These are phyloP conservation scores for Intubia oerlemansii DNA, from an alignment of 2,329 filamentous ascomycete genomes.

Conservation along the genomic window DNA sequence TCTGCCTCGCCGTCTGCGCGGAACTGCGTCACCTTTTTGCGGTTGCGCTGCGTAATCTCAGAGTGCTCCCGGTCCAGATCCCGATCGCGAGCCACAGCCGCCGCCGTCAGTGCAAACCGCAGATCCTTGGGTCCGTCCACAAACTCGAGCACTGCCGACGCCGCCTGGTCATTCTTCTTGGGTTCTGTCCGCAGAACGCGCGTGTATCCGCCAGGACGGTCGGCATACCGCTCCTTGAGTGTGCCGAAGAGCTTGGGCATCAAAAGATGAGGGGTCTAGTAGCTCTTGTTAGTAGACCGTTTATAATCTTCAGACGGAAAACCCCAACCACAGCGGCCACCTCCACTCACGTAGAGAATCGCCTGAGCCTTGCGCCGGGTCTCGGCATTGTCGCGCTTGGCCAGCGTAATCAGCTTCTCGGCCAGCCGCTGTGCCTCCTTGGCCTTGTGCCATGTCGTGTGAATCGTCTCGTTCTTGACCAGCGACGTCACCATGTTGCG, in stretches of 20 bases:
- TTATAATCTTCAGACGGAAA: too few species aligned
- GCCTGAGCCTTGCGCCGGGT: conserved; percentile 52
- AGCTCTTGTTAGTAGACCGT: background rate
- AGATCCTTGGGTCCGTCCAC: conserved; percentile 90
- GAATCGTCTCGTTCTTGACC: conserved; percentile 80
- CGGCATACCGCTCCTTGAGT: conserved; percentile 56
- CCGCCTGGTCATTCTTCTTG: conserved; percentile 60
- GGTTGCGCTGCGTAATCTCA: conserved; percentile 55
- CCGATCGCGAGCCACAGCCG: conserved; percentile 48
- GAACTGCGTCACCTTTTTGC: conserved; percentile 64
- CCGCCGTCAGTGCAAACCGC: conserved; percentile 84
- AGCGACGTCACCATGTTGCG: conserved; percentile 92
- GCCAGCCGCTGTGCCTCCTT: conserved; percentile 90
- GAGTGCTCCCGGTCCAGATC: conserved; percentile 35
- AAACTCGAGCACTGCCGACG: conserved; percentile 78
- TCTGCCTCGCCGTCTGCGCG: conserved; percentile 42
- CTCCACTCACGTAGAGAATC: conserved; percentile 59
- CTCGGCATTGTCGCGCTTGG: conserved; percentile 80
- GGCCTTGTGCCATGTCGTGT: conserved; percentile 88
- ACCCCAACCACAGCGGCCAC: conserved; percentile 12
- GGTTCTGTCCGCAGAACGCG: conserved; percentile 85
- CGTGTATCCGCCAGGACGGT: conserved; percentile 79
- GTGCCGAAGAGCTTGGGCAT: conserved; percentile 77
- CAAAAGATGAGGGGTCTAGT: conserved; percentile 42
- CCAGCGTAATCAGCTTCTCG: conserved; percentile 84